Percentiles rank a stretch among this genome's conserved stretches.
These are phyloP conservation scores for Amanita exitialis DNA, from an alignment of 768 basidiomycete species.

Conservation along the genomic window DNA sequence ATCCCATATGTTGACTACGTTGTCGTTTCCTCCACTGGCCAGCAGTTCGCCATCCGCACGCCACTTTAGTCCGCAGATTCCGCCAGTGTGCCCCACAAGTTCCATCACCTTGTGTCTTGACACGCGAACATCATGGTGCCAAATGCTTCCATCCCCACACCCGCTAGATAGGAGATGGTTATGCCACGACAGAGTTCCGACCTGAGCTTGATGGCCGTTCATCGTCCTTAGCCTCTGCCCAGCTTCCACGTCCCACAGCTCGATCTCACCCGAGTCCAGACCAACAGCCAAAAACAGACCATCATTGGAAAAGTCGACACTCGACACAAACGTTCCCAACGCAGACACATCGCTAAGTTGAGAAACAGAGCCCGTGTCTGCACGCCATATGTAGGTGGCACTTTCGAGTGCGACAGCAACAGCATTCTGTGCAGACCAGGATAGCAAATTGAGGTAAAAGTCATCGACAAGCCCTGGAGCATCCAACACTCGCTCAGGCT, in stretches of 20 bases:
- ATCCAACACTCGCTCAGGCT: constrained; percentile 90
- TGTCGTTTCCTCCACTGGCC: constrained; percentile 95
- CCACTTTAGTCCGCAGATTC: constrained; percentile 92
- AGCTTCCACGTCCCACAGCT: constrained; percentile 88
- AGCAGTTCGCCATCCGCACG: constrained; percentile 79
- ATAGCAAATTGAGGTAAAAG: constrained; percentile 91
- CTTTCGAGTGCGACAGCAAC: constrained; percentile 87
- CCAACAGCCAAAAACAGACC: constrained; percentile 80
- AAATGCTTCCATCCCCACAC: constrained; percentile 90
- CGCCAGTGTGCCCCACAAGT: constrained; percentile 81
- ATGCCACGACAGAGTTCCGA: constrained; percentile 83
- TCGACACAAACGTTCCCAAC: constrained; percentile 66
- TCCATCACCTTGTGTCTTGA: constrained; percentile 86
- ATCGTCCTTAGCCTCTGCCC: constrained; percentile 83
- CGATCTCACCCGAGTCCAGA: constrained; percentile 72
- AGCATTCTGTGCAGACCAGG: constrained; percentile 81
- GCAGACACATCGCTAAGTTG: constrained; percentile 61
- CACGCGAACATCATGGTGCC: constrained; percentile 92
- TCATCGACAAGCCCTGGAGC: constrained; percentile 92
- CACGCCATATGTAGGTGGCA: constrained; percentile 89
- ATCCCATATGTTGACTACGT: constrained; percentile 98
- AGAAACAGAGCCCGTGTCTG: constrained; percentile 78
- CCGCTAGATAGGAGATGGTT: constrained; percentile 80
- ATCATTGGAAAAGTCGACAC: constrained; percentile 72
- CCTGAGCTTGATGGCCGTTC: constrained; percentile 75